Percentiles rank a stretch among this genome's conserved stretches.
Conservation (phyloP, 2,329 filamentous ascomycete genomes). For the Lachnellula cervina region DNA sequence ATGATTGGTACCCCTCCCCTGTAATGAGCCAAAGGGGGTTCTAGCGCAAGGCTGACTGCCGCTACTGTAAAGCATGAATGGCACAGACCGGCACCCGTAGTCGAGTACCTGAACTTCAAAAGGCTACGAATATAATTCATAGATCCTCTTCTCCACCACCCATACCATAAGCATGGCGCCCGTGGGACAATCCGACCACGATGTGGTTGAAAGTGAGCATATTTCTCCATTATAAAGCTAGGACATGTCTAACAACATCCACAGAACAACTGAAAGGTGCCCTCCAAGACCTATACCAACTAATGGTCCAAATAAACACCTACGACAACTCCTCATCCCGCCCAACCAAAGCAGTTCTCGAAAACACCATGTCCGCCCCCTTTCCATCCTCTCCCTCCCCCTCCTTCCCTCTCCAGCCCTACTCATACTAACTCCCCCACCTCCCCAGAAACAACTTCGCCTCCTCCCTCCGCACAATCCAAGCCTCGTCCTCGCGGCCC, state of each 20-base stretch:
- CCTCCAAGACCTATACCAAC: constrained; percentile 59
- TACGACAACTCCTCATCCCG: constrained; percentile 52
- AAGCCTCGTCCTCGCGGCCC: constrained; percentile 33
- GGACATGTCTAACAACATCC: neutral
- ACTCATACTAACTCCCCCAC: constrained; percentile 31
- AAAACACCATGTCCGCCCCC: constrained; percentile 44
- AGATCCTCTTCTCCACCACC: neutral
- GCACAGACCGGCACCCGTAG: neutral
- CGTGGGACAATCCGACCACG: constrained; percentile 31
- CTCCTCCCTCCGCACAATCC: constrained; percentile 36
- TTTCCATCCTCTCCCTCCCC: neutral
- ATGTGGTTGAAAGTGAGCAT: constrained; percentile 34
- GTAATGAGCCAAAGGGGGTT: neutral
- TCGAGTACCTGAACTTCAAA: neutral
- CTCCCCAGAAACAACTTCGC: constrained; percentile 38
- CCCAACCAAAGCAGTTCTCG: constrained; percentile 47
- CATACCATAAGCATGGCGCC: constrained; percentile 32
- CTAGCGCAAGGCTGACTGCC: neutral
- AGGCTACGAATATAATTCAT: neutral
- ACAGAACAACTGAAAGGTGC: constrained; percentile 56
- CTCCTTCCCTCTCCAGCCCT: neutral
- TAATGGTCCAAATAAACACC: constrained; percentile 57
- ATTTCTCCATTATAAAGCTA: neutral
- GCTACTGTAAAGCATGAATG: neutral
- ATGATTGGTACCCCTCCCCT: neutral